phyloP scores from a whole-genome alignment of 164 flowering plant species.

The Paratinospora sagittata region DNA sequence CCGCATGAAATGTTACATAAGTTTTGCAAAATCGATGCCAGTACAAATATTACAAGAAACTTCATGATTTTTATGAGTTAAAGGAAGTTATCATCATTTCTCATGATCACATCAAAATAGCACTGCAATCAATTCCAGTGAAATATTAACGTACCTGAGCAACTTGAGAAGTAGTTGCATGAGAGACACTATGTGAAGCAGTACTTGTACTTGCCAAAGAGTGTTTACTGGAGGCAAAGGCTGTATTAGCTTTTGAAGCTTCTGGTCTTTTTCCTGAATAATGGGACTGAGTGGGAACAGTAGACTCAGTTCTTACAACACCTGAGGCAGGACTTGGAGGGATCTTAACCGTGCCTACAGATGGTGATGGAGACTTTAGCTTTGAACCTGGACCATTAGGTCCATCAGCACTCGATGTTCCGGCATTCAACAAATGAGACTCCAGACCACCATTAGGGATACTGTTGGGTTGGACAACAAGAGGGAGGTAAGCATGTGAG shows the following conservation, averaged over 20 bases:
- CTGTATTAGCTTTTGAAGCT: conserved; percentile 28
- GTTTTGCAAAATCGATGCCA: too few species aligned
- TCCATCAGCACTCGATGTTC: conserved; percentile 26
- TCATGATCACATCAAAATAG: neutral
- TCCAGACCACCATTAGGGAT: conserved; percentile 33
- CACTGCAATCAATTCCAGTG: neutral
- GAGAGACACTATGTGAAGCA: conserved; percentile 21
- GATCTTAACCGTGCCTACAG: conserved; percentile 25
- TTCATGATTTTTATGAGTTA: too few species aligned
- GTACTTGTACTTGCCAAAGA: conserved; percentile 25
- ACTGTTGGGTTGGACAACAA: conserved; percentile 40
- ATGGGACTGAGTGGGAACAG: conserved; percentile 26
- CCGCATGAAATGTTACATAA: too few species aligned
- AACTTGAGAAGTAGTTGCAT: conserved; percentile 29
- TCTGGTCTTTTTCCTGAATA: conserved; percentile 31
- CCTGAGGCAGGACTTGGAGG: conserved; percentile 21
- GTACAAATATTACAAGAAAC: too few species aligned
- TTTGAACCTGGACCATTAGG: conserved; percentile 35
- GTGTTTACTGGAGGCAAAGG: conserved; percentile 36
- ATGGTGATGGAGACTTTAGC: conserved; percentile 30
- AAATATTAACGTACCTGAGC: conserved; percentile 34
- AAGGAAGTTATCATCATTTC: neutral
- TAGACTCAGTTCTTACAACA: conserved; percentile 14
- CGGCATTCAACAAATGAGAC: conserved; percentile 25
- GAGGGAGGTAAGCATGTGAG: conserved; percentile 45